Evolutionary conservation across 2,329 filamentous ascomycete species (phyloP).

Genomic region (Aquanectria penicillioides): DNA sequence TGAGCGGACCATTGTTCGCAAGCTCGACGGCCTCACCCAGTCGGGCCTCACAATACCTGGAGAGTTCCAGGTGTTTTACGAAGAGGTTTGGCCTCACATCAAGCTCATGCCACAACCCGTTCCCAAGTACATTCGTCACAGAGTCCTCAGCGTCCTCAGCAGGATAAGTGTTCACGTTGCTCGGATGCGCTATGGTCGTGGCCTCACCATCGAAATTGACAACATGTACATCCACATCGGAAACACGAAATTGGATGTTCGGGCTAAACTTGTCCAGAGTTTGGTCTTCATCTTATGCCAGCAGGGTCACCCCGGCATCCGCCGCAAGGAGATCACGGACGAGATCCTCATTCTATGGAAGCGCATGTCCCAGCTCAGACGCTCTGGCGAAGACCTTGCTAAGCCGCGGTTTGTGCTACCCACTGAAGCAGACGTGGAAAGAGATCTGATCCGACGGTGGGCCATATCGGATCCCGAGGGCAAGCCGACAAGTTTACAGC

Average conservation of each 20-base stretch:
- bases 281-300: constrained; percentile 42
- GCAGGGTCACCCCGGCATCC: constrained; percentile 19
- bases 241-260: constrained; percentile 39
- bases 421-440: constrained; percentile 39
- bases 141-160: constrained; percentile 35
- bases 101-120: constrained; percentile 38
- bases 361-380: constrained; percentile 48
- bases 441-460: constrained; percentile 22
- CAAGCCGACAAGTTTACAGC: constrained; percentile 26
- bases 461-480: not conserved
- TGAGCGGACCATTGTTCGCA: no score
- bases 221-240: constrained; percentile 40
- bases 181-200: constrained; percentile 22
- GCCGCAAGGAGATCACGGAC: constrained; percentile 32
- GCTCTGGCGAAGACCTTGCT: constrained; percentile 37
- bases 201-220: constrained; percentile 39
- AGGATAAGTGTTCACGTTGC: constrained; percentile 29
- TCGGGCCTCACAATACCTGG: no score
- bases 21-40: no score
- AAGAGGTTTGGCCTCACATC: constrained; percentile 46
- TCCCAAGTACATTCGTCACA: constrained; percentile 41
- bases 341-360: constrained; percentile 50
- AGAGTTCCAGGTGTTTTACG: constrained; percentile 39
- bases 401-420: constrained; percentile 45
- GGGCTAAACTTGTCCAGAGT: constrained; percentile 46